Evolutionary conservation across 352 stramenopile genomes (phyloP).

Genomic region (Globisporangium paddicum): DNA sequence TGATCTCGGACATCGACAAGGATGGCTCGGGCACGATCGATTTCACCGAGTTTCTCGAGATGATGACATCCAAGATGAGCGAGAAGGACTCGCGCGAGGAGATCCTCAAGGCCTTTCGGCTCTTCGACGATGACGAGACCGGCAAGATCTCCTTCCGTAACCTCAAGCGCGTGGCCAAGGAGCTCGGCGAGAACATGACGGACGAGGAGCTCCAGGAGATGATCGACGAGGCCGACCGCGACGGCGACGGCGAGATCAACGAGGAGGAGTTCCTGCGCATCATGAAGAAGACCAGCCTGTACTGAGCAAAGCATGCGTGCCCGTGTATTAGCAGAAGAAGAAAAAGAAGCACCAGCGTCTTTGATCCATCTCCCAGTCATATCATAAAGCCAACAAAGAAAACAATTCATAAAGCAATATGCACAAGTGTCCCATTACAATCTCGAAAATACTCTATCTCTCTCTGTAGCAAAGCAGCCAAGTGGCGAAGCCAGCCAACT

Average conservation of each 20-base stretch:
- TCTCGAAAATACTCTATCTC: slow-evolving; percentile 13
- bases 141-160: slow-evolving; percentile 97
- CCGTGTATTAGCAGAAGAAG: too few species aligned
- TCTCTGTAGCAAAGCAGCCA: background rate
- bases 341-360: too few species aligned
- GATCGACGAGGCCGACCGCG: slow-evolving; percentile 96
- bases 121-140: slow-evolving; percentile 97
- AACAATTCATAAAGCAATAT: background rate
- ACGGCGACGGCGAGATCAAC: slow-evolving; percentile 96
- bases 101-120: slow-evolving; percentile 97
- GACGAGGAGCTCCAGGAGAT: slow-evolving; percentile 98
- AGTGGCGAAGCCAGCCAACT: background rate
- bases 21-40: slow-evolving; percentile 93
- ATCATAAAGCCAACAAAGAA: background rate
- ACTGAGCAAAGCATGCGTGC: too few species aligned
- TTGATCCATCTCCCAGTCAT: background rate
- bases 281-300: slow-evolving; percentile 96
- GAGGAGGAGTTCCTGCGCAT: slow-evolving; percentile 96
- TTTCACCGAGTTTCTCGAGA: slow-evolving; percentile 97
- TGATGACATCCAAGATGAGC: slow-evolving; percentile 97
- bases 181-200: slow-evolving; percentile 96
- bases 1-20: slow-evolving; percentile 96
- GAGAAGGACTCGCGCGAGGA: slow-evolving; percentile 96
- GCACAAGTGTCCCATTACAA: slow-evolving; percentile 4
- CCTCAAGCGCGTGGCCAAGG: slow-evolving; percentile 96